Conservation (phyloP, 2,329 filamentous ascomycete genomes). For the Beauveria australis region DNA sequence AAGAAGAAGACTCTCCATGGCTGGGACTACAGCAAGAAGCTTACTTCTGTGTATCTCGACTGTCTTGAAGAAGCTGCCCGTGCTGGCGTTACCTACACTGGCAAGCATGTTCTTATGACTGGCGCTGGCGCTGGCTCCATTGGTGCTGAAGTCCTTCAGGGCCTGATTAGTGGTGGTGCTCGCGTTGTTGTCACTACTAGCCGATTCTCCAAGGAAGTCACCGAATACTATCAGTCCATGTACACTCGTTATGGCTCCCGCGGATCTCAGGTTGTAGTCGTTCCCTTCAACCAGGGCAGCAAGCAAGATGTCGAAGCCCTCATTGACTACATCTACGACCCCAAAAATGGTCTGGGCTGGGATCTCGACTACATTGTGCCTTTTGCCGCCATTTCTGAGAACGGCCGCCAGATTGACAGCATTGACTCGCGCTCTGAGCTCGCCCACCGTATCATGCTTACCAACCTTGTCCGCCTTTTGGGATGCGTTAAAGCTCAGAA, state of each 20-base stretch:
- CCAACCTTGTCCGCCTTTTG: slow-evolving; percentile 86
- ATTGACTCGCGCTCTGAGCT: slow-evolving; percentile 98
- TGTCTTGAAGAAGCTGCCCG: slow-evolving; percentile 83
- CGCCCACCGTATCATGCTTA: slow-evolving; percentile 97
- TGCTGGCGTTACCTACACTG: slow-evolving; percentile 81
- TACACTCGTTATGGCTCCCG: slow-evolving; percentile 90
- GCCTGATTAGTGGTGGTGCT: slow-evolving; percentile 90
- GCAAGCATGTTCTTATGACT: slow-evolving; percentile 96
- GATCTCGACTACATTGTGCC: slow-evolving; percentile 94
- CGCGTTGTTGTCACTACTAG: slow-evolving; percentile 96
- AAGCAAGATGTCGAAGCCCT: slow-evolving; percentile 95
- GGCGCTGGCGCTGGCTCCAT: slow-evolving; percentile 97
- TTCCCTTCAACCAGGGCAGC: slow-evolving; percentile 98
- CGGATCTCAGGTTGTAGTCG: slow-evolving; percentile 93
- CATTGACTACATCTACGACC: slow-evolving; percentile 91
- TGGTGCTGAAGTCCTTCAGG: slow-evolving; percentile 91
- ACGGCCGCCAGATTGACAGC: slow-evolving; percentile 91
- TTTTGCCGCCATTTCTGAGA: slow-evolving; percentile 96
- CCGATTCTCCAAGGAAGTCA: slow-evolving; percentile 92
- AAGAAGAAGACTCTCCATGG: slow-evolving; percentile 90
- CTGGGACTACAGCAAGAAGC: slow-evolving; percentile 99
- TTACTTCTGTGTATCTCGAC: slow-evolving; percentile 87
- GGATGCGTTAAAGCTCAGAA: slow-evolving; percentile 90
- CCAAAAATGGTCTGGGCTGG: slow-evolving; percentile 95
- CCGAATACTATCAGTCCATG: slow-evolving; percentile 98